These are phyloP conservation scores for Irpex rosettiformis DNA, from an alignment of 1,284 basidiomycete species.

Conservation along the genomic window DNA sequence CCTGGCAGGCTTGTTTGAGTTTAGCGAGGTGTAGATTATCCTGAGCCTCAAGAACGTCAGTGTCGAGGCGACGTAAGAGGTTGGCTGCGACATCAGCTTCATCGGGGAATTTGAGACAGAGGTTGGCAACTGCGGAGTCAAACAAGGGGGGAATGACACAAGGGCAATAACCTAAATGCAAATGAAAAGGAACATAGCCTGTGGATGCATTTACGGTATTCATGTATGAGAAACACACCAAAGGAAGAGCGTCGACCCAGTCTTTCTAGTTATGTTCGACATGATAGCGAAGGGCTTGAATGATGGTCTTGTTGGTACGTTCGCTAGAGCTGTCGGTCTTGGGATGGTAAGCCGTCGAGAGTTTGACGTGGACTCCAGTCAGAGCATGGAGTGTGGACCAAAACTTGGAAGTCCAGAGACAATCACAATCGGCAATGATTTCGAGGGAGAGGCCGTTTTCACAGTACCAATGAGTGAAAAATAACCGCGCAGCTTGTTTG, in stretches of 20 bases:
- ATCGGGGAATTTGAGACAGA: neutral
- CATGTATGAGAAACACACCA: slow-evolving; percentile 34
- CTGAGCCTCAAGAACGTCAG: slow-evolving; percentile 8
- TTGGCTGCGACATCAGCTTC: neutral
- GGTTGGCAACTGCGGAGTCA: neutral
- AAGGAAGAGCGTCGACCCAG: slow-evolving; percentile 29
- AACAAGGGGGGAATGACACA: slow-evolving; percentile 14
- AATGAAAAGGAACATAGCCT: slow-evolving; percentile 29
- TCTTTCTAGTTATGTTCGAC: slow-evolving; percentile 28
- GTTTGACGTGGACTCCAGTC: slow-evolving; percentile 19
- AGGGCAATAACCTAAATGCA: slow-evolving; percentile 15
- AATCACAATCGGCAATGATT: slow-evolving; percentile 14
- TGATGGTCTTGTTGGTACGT: slow-evolving; percentile 21
- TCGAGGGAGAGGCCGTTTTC: slow-evolving; percentile 19
- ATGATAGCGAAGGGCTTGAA: slow-evolving; percentile 23
- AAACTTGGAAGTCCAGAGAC: slow-evolving; percentile 21
- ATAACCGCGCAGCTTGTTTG: slow-evolving; percentile 20
- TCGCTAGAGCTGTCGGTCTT: slow-evolving; percentile 20
- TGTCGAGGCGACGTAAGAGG: neutral
- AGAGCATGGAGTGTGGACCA: slow-evolving; percentile 21
- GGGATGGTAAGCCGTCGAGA: slow-evolving; percentile 22
- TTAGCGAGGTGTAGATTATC: slow-evolving; percentile 9
- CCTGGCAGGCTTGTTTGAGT: neutral
- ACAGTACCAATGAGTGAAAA: slow-evolving; percentile 21
- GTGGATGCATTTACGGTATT: slow-evolving; percentile 26